Conservation (phyloP, 2,329 filamentous ascomycete species). For the Sarocladium brachiariae region DNA sequence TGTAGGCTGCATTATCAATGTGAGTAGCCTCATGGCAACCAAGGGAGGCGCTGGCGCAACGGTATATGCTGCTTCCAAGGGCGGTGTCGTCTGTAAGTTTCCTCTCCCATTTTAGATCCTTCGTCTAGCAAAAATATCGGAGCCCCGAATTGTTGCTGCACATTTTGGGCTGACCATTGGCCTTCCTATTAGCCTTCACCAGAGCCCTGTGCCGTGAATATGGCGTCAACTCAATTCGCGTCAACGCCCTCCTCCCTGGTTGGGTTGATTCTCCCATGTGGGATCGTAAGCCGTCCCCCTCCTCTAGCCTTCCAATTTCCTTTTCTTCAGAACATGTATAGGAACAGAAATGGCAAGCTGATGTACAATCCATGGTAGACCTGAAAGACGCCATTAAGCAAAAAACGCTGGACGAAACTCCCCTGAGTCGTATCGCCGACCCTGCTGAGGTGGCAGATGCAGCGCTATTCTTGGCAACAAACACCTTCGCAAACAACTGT, state of each 20-base stretch:
- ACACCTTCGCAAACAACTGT: slow-evolving; percentile 81
- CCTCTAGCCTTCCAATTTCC: slow-evolving; percentile 12
- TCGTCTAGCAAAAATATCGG: neutral
- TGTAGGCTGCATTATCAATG: slow-evolving; percentile 67
- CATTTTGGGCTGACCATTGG: neutral
- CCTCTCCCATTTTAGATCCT: neutral
- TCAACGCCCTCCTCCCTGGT: slow-evolving; percentile 76
- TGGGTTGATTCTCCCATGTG: slow-evolving; percentile 82
- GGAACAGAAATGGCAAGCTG: slow-evolving; percentile 19
- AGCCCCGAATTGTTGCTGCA: neutral
- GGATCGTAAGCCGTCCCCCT: slow-evolving; percentile 43
- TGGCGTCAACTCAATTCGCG: slow-evolving; percentile 55
- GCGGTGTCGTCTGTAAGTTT: slow-evolving; percentile 61
- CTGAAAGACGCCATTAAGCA: slow-evolving; percentile 31
- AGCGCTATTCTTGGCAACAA: slow-evolving; percentile 67
- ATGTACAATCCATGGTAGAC: slow-evolving; percentile 37
- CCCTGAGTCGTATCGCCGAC: slow-evolving; percentile 57
- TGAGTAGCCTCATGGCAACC: slow-evolving; percentile 67
- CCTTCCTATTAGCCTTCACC: slow-evolving; percentile 50
- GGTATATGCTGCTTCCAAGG: slow-evolving; percentile 73
- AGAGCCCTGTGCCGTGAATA: slow-evolving; percentile 59
- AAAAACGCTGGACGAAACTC: slow-evolving; percentile 46
- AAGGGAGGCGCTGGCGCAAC: slow-evolving; percentile 65
- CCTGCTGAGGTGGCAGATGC: slow-evolving; percentile 74
- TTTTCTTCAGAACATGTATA: neutral